Evolutionary conservation across 495 filamentous ascomycete genomes (phyloP).

Genomic region (Aspergillus nanangensis): DNA sequence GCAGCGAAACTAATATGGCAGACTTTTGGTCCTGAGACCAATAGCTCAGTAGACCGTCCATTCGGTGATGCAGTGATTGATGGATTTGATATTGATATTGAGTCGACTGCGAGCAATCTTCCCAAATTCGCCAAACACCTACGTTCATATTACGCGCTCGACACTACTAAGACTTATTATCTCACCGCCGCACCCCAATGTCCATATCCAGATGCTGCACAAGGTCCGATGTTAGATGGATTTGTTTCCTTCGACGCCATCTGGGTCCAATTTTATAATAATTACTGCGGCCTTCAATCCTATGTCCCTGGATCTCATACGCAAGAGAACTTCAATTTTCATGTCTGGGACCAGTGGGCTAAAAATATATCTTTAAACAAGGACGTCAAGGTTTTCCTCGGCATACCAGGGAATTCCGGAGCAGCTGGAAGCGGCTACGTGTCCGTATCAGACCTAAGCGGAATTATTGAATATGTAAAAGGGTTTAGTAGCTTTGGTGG

Average conservation of each 20-base stretch:
- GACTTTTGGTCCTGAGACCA: slow-evolving; percentile 55
- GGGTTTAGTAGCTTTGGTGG: slow-evolving; percentile 60
- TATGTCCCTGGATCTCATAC: slow-evolving; percentile 38
- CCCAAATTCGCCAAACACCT: slow-evolving; percentile 52
- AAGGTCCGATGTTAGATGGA: slow-evolving; percentile 50
- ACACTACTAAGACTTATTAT: slow-evolving; percentile 48
- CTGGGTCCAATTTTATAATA: slow-evolving; percentile 74
- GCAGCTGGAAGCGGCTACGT: slow-evolving; percentile 59
- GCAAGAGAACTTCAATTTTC: slow-evolving; percentile 64
- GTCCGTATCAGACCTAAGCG: slow-evolving; percentile 32
- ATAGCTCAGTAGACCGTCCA: slow-evolving; percentile 40
- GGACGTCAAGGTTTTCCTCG: slow-evolving; percentile 61
- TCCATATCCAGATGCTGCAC: slow-evolving; percentile 56
- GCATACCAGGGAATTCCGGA: slow-evolving; percentile 55
- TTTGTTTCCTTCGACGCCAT: slow-evolving; percentile 57
- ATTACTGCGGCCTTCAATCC: slow-evolving; percentile 57
- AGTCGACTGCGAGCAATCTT: slow-evolving; percentile 46
- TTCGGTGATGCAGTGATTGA: slow-evolving; percentile 64
- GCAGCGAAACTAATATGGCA: slow-evolving; percentile 62
- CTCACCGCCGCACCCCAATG: slow-evolving; percentile 67
- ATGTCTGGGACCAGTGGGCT: slow-evolving; percentile 69
- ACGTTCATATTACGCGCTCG: slow-evolving; percentile 46
- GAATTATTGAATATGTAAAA: slow-evolving; percentile 47
- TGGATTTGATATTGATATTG: slow-evolving; percentile 70
- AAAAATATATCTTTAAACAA: slow-evolving; percentile 54